Evolutionary conservation across 202 grass and related monocot genomes (phyloP).

Genomic region (Panicum virgatum): DNA sequence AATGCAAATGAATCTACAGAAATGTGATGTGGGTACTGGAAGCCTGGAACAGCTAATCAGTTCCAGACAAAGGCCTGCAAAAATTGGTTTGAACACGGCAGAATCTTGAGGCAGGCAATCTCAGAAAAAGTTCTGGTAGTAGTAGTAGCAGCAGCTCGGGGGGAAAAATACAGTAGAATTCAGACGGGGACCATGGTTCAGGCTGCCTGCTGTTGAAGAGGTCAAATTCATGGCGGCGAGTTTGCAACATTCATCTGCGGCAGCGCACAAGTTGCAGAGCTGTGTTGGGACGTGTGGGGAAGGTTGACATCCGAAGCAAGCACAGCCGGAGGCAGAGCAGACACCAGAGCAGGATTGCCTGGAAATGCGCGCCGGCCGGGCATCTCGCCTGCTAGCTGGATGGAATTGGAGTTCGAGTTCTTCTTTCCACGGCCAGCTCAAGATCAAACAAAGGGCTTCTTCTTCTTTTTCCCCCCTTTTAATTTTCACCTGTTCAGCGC

Average conservation of each 20-base stretch:
- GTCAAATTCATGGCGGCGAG: neutral
- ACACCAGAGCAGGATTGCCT: neutral
- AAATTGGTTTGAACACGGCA: conserved; percentile 33
- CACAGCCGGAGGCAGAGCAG: too few species aligned
- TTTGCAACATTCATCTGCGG: conserved; percentile 32
- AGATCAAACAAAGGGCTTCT: neutral
- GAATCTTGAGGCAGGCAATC: neutral
- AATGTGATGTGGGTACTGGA: neutral
- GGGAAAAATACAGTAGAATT: neutral
- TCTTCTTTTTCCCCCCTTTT: neutral
- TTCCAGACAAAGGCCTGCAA: neutral
- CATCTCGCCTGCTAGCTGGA: conserved; percentile 32
- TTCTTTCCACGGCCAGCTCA: conserved; percentile 27
- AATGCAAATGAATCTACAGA: neutral
- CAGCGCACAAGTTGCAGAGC: neutral
- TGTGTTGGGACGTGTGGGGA: neutral
- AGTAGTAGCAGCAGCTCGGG: too few species aligned
- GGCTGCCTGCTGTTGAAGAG: neutral
- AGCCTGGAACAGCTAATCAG: conserved; percentile 14
- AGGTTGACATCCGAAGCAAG: conserved; percentile 9
- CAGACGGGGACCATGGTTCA: neutral
- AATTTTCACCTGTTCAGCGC: neutral
- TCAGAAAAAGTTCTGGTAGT: neutral
- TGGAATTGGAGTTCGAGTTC: neutral
- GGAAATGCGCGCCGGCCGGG: neutral